Base-by-base conservation (phyloP, 345 rosid species). In the Sapria himalayana region DNA sequence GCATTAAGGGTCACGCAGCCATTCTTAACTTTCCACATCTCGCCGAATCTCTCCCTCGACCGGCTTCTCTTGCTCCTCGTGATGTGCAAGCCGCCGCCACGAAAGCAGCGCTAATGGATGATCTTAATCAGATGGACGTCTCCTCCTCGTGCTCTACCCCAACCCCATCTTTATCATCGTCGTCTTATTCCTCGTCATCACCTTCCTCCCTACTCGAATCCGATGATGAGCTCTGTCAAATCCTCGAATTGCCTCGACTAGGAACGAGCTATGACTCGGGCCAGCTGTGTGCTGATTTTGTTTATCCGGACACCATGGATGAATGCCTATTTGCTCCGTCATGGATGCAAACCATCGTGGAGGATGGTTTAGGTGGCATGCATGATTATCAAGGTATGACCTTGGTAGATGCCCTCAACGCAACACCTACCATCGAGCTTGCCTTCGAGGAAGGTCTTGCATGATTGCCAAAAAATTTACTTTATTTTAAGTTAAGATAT, bases 321-420 rank as follows among this genome's bases (percentile, higher is more conserved):
- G 59, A 51, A 39, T 59, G 66, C 62, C 15, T 64, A 15, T 60
- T 51, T 33, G 62, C 53, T 20, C 59, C 70, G 14, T 41, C 59
- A n/a, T 64, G 65, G 65, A 16, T 55, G 43, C 45, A 21, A 17
- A 22, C 25, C 22, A 37, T 27, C 44, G 36, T 15, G 7, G 52
- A 46, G 16, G 59, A 27, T 11, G 33, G 22, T 12, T 19, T 43
- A 14, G 34, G 47, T 7, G 46, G 33, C 9, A 48, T 31, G 15
- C 51, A 27, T 3, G 25, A 37, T n/a, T n/a, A n/a, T n/a, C n/a
- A n/a, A n/a, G n/a, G n/a, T n/a, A n/a, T n/a, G n/a, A n/a, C n/a
- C n/a, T n/a, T n/a, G n/a, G n/a, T n/a, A n/a, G n/a, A n/a, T n/a
- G n/a, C n/a, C n/a, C n/a, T n/a, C n/a, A n/a, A n/a, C n/a, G n/a